Conservation (phyloP, 306 rosid species). For the Fragaria nilgerrensis region DNA sequence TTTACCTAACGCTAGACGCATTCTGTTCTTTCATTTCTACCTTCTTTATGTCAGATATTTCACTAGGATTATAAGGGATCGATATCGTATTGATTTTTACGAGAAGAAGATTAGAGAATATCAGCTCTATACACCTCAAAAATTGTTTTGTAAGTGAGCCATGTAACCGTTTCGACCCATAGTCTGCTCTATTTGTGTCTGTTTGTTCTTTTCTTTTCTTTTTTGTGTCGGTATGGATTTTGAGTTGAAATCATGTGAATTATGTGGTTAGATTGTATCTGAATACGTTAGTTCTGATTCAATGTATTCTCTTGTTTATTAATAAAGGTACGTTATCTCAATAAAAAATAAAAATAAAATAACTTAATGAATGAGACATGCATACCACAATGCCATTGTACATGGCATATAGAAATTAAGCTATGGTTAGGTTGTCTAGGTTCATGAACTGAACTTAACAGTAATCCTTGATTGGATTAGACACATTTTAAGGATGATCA, state of each 20-base stretch:
- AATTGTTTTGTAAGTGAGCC: not conserved
- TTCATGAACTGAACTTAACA: conserved; percentile 13
- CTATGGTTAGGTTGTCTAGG: not conserved
- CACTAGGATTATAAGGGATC: not conserved
- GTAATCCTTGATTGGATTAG: not conserved
- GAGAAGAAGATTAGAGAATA: not conserved
- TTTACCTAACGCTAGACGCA: not conserved
- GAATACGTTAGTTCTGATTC: too few relatives aligned
- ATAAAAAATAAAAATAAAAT: not conserved
- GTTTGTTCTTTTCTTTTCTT: too few relatives aligned
- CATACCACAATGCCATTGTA: not conserved
- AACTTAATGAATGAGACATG: not conserved
- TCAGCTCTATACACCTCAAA: not conserved
- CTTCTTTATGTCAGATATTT: not conserved
- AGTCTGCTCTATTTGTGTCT: too few relatives aligned
- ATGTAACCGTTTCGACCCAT: not conserved
- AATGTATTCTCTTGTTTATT: too few relatives aligned
- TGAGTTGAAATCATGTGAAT: too few relatives aligned
- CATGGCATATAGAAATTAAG: not conserved
- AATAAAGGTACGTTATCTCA: too few relatives aligned
- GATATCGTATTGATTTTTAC: not conserved
- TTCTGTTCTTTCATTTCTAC: not conserved
- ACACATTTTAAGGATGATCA: not conserved
- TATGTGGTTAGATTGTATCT: too few relatives aligned
- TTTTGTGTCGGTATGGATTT: too few relatives aligned